Evolutionary conservation across 192 early-diverging fungal species (phyloP), one percentile per base, ranked within the genome.

Genomic region (Coemansia guatemalensis): DNA sequence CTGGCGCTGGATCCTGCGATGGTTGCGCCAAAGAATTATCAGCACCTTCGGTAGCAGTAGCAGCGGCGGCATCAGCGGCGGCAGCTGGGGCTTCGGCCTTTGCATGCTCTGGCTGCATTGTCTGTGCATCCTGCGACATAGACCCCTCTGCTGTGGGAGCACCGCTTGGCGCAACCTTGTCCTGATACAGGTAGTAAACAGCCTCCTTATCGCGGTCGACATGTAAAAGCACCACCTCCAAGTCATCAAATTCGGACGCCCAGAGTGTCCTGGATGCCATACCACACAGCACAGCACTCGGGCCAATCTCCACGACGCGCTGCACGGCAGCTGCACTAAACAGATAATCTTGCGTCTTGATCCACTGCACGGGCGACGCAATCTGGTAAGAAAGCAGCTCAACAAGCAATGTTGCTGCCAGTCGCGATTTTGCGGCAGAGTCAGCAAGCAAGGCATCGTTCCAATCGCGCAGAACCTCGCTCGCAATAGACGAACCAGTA

Each of bases 291-390:
- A 93, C 88, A 11, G 94, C 91, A 64, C 84, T 85, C 9, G 92
- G 90, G 51, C 95, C 95, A 27, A 96, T 82, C 71, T 98, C 95
- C 23, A 98, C 88, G 49, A 96, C 51, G 22, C 94, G 90, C 62
- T 88, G 84, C 47, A 98, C 87, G 30, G 87, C 74, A 67, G 85
- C 89, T 54, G 86, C 74, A 67, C 84, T 81, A 83, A 95, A 89
- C 49, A 98, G 78, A 49, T 83, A 74, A 64, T 94, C 91, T 75
- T 95, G 94, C 21, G 95, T 94, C 65, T 93, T 88, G 61, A 95
- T 96, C 95, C 94, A 98, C 68, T 93, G 88, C n/a, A 96, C 94
- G 24, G 95, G 90, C 32, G 85, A 89, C 12, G 94, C 94, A 72
- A 98, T 89, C 80, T 98, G 95, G 74, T 95, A 93, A 8, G 94